A percentile compares a stretch with the other conserved stretches of the same genome.
These are phyloP conservation scores for Zygosaccharomyces kombuchaensis DNA, from an alignment of 805 yeast genomes.

Conservation along the genomic window DNA sequence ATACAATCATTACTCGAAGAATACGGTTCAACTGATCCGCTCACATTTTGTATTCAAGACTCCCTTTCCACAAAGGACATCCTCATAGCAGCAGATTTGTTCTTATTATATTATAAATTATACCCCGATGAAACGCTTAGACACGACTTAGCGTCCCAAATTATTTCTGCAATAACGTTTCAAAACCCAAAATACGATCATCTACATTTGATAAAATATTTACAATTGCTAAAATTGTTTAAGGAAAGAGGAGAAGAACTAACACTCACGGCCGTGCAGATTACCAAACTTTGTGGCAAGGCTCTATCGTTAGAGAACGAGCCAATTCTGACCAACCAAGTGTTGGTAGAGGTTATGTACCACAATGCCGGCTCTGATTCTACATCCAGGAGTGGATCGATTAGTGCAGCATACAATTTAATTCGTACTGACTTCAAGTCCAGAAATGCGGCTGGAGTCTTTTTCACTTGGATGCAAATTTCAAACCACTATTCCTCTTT, in stretches of 20 bases:
- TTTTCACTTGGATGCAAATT: conserved; percentile 23
- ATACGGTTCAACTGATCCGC: conserved; percentile 5
- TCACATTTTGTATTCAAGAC: conserved; percentile 20
- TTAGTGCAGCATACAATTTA: conserved; percentile 20
- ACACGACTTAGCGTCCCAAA: conserved; percentile 5
- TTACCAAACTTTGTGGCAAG: conserved; percentile 20
- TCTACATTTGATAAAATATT: conserved; percentile 15
- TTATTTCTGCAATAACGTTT: conserved; percentile 22
- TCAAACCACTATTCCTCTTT: conserved; percentile 16
- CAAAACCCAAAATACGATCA: conserved; percentile 23
- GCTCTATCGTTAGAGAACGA: conserved; percentile 18
- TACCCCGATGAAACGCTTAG: conserved; percentile 9
- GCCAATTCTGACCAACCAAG: conserved; percentile 15
- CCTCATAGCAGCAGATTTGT: conserved; percentile 23
- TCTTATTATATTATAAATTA: conserved; percentile 17
- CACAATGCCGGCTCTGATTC: conserved; percentile 1
- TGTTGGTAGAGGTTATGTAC: conserved; percentile 17
- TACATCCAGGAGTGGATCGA: conserved; percentile 11
- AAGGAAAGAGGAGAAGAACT: neutral
- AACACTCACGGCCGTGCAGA: conserved; percentile 15
- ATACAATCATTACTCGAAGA: neutral
- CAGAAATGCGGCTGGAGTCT: conserved; percentile 27
- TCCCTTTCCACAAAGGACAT: conserved; percentile 17
- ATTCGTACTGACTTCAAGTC: conserved; percentile 21
- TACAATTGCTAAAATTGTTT: conserved; percentile 14